Conservation (phyloP, 306 rosid species). For the Luffa aegyptiaca region DNA sequence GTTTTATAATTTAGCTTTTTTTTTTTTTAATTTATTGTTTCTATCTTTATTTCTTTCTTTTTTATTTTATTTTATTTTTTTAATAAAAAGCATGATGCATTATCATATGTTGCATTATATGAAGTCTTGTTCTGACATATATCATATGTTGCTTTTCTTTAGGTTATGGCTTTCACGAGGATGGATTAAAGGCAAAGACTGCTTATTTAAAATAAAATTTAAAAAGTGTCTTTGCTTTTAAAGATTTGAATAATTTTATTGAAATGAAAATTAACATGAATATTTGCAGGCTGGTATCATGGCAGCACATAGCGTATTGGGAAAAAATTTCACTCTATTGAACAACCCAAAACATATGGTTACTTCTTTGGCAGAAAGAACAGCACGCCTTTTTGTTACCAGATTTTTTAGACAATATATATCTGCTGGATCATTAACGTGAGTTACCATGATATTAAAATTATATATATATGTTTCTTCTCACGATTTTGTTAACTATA, state of each 20-base stretch:
- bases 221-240: too few relatives aligned
- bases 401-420: slow-evolving; percentile 48
- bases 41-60: too few relatives aligned
- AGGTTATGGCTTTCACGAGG: slow-evolving; percentile 97
- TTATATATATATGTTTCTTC: background rate
- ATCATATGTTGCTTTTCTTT: slow-evolving; percentile 14
- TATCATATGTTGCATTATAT: too few relatives aligned
- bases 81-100: too few relatives aligned
- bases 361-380: slow-evolving; percentile 59
- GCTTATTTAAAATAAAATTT: too few relatives aligned
- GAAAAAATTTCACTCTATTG: slow-evolving; percentile 33
- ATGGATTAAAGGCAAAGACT: slow-evolving; percentile 65
- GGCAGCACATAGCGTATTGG: slow-evolving; percentile 57
- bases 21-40: too few relatives aligned
- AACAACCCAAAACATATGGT: slow-evolving; percentile 80
- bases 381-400: slow-evolving; percentile 51
- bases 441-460: slow-evolving; percentile 19
- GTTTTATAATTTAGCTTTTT: too few relatives aligned
- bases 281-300: slow-evolving; percentile 63
- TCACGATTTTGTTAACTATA: background rate
- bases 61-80: too few relatives aligned
- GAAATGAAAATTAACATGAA: background rate
- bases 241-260: too few relatives aligned
- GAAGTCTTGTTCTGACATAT: too few relatives aligned
- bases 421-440: slow-evolving; percentile 61